Base-by-base conservation (phyloP, 2,329 filamentous ascomycete genomes). In the Aspergillus hortae region DNA sequence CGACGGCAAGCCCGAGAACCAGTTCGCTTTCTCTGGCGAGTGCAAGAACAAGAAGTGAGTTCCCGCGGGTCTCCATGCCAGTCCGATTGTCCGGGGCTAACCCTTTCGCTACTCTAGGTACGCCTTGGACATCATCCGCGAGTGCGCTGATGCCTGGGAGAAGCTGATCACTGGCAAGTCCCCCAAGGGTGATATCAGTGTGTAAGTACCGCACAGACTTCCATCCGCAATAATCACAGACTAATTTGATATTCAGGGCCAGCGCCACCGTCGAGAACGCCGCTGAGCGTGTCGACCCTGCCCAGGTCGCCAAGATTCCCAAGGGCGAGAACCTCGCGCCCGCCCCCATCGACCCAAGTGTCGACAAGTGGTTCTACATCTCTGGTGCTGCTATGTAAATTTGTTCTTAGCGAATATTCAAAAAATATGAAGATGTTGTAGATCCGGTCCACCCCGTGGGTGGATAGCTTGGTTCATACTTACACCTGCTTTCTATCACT, bases 311-410 rank as follows among this genome's bases (percentile, higher is more conserved):
- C 59, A 86, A 84, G 69, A 85, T 99, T 62, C 90, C 91, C 55
- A 70, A 82, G 59, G 80, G 89, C 77, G 83, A 96, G 84, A 87
- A 95, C 68, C 80, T 95, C 53, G 73, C 83, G 51, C 85, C 94
- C 55, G 92, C 87, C 61, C 92, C 92, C 69, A 96, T 99, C 66
- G 94, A 99, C 72, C 83, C 85, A 72, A 95, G 87, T 77, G 96
- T 97, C 71, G 94, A 99, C 85, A 99, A 99, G 86, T 99, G 94
- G 94, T 99, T 99, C 88, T 99, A 97, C 86, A 99, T 99, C 78
- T 96, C 91, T 74, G 94, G 94, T 76, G 94, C 94, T 71, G 90
- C 91, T 65, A 81, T 87, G 66, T 92, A 89, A 79, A 65, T 57
- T 25, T 52, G 41, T 54, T 30, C 46, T 30, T 54, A 58, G 44